These are phyloP conservation scores for Pisolithus sp. DNA, from an alignment of 768 basidiomycete genomes.

Conservation along the genomic window DNA sequence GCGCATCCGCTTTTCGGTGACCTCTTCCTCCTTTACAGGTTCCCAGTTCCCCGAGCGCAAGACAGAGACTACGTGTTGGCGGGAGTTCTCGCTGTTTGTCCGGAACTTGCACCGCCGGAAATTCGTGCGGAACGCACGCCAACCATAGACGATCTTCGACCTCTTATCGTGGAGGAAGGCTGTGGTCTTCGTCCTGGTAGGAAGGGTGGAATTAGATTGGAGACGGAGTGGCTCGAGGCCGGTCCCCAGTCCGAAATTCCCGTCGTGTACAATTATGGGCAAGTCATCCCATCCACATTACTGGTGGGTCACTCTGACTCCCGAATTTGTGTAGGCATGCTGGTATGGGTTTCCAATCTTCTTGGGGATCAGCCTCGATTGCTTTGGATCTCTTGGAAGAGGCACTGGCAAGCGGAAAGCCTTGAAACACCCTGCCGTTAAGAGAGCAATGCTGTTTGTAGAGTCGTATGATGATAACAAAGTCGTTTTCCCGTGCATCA, in stretches of 20 bases:
- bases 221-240: conserved; percentile 35
- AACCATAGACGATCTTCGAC: conserved; percentile 42
- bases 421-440: not conserved
- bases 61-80: conserved; percentile 55
- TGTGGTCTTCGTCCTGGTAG: conserved; percentile 64
- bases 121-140: conserved; percentile 40
- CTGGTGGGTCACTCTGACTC: not conserved
- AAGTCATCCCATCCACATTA: conserved; percentile 13
- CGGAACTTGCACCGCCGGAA: conserved; percentile 53
- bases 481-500: not conserved
- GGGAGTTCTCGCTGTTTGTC: conserved; percentile 44
- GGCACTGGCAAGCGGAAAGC: conserved; percentile 22
- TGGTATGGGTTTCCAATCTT: conserved; percentile 57
- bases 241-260: conserved; percentile 32
- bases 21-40: conserved; percentile 33
- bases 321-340: conserved; percentile 38
- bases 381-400: conserved; percentile 43
- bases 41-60: conserved; percentile 56
- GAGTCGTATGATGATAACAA: not conserved
- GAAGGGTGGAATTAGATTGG: conserved; percentile 62
- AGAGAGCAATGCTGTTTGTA: too few species aligned
- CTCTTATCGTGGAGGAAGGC: conserved; percentile 44
- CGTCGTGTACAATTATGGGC: conserved; percentile 63
- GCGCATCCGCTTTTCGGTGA: not conserved
- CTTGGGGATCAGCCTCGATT: conserved; percentile 56